Conservation (phyloP, 2,329 filamentous ascomycete species). For the Pyricularia pennisetigena region DNA sequence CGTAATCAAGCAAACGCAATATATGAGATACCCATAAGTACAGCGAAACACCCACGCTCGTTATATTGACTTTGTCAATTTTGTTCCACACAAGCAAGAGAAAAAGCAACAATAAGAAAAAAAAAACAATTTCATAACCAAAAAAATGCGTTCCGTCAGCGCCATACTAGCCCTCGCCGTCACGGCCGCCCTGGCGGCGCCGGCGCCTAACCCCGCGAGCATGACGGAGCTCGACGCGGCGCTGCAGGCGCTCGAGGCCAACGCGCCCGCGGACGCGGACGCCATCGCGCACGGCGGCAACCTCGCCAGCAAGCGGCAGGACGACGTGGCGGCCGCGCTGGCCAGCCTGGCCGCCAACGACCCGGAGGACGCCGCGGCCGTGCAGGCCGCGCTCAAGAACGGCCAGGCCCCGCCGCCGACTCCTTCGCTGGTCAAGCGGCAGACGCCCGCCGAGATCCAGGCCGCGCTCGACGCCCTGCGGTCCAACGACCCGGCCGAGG, state of each 20-base stretch:
- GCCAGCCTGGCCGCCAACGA: neutral
- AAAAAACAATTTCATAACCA: neutral
- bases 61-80: neutral
- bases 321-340: neutral
- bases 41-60: neutral
- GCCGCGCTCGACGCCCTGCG: neutral
- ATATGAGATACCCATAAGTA: neutral
- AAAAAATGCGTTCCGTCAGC: conserved; percentile 1
- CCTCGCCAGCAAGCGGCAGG: neutral
- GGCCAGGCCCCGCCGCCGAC: neutral
- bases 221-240: neutral
- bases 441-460: neutral
- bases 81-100: neutral
- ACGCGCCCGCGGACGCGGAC: conserved; percentile 1
- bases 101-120: neutral
- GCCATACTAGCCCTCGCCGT: neutral
- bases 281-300: neutral
- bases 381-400: neutral
- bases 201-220: neutral
- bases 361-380: neutral
- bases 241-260: neutral
- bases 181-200: neutral
- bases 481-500: neutral
- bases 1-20: neutral
- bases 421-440: neutral